A percentile compares a stretch with the other conserved stretches of the same genome.
Evolutionary conservation across 176 grass and related monocot species (phyloP).

Genomic region (Avena eriantha): DNA sequence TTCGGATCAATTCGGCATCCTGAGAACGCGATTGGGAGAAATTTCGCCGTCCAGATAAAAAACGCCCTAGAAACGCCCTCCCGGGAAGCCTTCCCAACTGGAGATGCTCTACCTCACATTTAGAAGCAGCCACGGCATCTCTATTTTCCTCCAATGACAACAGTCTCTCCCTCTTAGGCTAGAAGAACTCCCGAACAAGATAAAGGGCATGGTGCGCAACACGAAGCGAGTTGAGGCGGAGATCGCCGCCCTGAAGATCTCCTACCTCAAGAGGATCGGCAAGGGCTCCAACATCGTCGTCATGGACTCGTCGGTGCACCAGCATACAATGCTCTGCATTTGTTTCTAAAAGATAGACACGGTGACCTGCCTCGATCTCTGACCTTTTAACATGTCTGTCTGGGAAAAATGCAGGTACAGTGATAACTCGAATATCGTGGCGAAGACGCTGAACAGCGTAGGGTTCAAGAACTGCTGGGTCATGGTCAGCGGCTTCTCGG

Average conservation of each 20-base stretch:
- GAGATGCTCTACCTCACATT: background rate
- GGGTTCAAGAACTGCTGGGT: conserved; percentile 91
- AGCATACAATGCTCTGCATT: background rate
- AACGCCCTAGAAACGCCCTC: no score
- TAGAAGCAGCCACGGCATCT: background rate
- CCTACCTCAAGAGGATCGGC: conserved; percentile 80
- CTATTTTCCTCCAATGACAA: background rate
- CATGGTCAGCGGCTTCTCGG: conserved; percentile 84
- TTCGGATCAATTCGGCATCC: no score
- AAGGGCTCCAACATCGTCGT: conserved; percentile 85
- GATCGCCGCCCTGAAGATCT: conserved; percentile 85
- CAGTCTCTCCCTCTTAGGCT: conserved; percentile 26
- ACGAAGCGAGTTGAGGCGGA: conserved; percentile 79
- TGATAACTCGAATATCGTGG: conserved; percentile 70
- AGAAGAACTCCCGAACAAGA: conserved; percentile 82
- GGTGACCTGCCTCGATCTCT: background rate
- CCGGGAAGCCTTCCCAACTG: no score
- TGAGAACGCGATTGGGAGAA: no score
- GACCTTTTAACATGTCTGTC: background rate
- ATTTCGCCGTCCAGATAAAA: no score
- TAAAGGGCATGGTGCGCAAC: conserved; percentile 75
- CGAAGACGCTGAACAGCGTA: conserved; percentile 63
- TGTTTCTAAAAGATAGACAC: background rate
- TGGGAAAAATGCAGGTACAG: conserved; percentile 56
- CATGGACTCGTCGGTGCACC: conserved; percentile 84